Percentiles rank a stretch among this genome's conserved stretches.
Evolutionary conservation across 352 stramenopile species (phyloP).

Genomic region (Phytopythium montanum): DNA sequence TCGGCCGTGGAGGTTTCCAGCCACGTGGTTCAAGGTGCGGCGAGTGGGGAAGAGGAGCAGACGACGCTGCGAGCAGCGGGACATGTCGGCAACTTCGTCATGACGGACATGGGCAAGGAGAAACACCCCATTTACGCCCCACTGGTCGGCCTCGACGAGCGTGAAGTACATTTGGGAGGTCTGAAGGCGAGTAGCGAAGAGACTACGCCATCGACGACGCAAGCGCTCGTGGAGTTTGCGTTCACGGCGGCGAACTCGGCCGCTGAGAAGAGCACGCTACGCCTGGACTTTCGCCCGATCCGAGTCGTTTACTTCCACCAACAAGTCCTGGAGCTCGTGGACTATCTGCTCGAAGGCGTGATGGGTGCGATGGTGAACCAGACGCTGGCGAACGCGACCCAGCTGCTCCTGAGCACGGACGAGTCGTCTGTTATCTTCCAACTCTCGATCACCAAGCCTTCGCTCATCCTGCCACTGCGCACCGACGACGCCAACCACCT

Average conservation of each 20-base stretch:
- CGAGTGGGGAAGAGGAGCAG: slow-evolving; percentile 11
- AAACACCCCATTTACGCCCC: slow-evolving; percentile 68
- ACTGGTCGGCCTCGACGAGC: slow-evolving; percentile 58
- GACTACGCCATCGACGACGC: background rate
- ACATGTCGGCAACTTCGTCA: slow-evolving; percentile 71
- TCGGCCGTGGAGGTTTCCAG: slow-evolving; percentile 41
- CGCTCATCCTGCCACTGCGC: slow-evolving; percentile 59
- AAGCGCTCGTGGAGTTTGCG: slow-evolving; percentile 29
- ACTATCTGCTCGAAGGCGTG: slow-evolving; percentile 83
- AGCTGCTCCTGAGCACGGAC: slow-evolving; percentile 63
- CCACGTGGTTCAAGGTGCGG: slow-evolving; percentile 13
- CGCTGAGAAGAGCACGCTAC: slow-evolving; percentile 40
- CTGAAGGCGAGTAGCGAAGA: background rate
- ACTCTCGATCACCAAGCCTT: slow-evolving; percentile 55
- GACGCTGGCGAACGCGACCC: slow-evolving; percentile 66
- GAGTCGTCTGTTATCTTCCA: slow-evolving; percentile 50
- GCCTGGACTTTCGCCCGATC: slow-evolving; percentile 55
- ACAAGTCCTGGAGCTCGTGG: slow-evolving; percentile 76
- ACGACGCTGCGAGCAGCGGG: slow-evolving; percentile 28
- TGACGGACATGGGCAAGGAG: slow-evolving; percentile 59
- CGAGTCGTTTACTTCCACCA: slow-evolving; percentile 85
- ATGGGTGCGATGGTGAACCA: slow-evolving; percentile 68
- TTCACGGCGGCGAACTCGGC: slow-evolving; percentile 16
- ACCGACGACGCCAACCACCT: slow-evolving; percentile 51
- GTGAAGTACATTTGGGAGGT: slow-evolving; percentile 8